Evolutionary conservation across 108 stramenopile genomes (phyloP), one percentile per base, ranked within the genome.

Genomic region (Asterionellopsis glacialis): DNA sequence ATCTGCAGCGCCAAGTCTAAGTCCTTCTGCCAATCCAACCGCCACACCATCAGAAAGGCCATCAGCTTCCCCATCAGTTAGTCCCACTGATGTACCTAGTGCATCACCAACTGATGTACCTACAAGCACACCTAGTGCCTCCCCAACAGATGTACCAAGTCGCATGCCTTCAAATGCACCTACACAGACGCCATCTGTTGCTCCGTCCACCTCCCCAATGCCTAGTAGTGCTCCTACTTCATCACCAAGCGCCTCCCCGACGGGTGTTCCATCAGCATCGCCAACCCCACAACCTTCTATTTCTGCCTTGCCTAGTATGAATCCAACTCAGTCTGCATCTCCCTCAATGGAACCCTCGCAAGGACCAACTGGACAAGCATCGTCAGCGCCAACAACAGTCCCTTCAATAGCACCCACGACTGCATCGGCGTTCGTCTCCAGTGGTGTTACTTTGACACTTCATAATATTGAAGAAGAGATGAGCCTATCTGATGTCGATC

Each of bases 41-140:
- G 23, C 25, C 11, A 53, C 22, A 5, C 68, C 68, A 55, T 55
- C 68, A 27, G 28, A 40, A 19, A 11, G 0, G 3, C 72, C 72
- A 11, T 59, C 61, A 21, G 24, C 24, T 53, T 22, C 24, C 52
- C 52, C 52, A 53, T 53, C 52, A 4, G 24, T 4, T 9, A 48
- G 47, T 48, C 47, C 47, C 1, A 48, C 19, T 9, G 47, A 16
- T 5, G 21, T 48, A 21, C 47, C 47, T 48, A 19, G 19, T 21
- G 16, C 16, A 16, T 7, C 21, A 21, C 47, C 47, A 5, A 39
- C 56, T 42, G 18, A 10, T 2, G 9, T 39, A 39, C 56, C 56
- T 18, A 21, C 39, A 13, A 41, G n/a, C 2, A 42, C 41, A 21
- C 56, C 56, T 1, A 57, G 47, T 21, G 47, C 9, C 47, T 48